Evolutionary conservation across 176 grass and related monocot species (phyloP).

Genomic region (Oryza coarctata): DNA sequence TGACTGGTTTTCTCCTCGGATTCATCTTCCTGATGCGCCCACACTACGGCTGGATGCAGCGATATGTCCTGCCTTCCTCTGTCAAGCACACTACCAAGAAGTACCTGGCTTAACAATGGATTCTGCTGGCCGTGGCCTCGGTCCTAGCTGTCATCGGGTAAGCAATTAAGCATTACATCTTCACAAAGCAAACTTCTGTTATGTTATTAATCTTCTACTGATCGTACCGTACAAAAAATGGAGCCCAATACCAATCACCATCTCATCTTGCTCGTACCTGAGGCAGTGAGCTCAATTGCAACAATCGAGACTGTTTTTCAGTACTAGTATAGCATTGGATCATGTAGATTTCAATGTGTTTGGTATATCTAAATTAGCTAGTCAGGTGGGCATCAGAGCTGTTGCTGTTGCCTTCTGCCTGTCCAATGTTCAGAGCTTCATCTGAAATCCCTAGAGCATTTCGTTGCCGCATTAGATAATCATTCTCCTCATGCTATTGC

Average conservation of each 20-base stretch:
- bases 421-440: neutral
- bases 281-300: neutral
- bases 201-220: neutral
- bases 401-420: neutral
- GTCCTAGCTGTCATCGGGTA: slow-evolving; percentile 62
- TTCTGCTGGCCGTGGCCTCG: slow-evolving; percentile 44
- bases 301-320: neutral
- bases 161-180: slow-evolving; percentile 27
- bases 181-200: neutral
- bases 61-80: slow-evolving; percentile 51
- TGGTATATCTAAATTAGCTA: neutral
- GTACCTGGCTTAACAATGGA: slow-evolving; percentile 71
- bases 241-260: neutral
- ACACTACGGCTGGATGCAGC: slow-evolving; percentile 70
- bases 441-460: neutral
- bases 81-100: slow-evolving; percentile 62
- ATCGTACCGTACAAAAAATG: neutral
- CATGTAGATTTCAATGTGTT: neutral
- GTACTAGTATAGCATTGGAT: neutral
- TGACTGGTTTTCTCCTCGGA: slow-evolving; percentile 84
- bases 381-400: neutral
- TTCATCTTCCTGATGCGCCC: slow-evolving; percentile 78
- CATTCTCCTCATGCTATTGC: neutral
- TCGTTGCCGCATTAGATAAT: neutral
- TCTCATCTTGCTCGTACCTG: neutral